Evolutionary conservation across 352 stramenopile species (phyloP), one percentile per base, ranked within the genome.

Genomic region (Phytophthora hybrid): DNA sequence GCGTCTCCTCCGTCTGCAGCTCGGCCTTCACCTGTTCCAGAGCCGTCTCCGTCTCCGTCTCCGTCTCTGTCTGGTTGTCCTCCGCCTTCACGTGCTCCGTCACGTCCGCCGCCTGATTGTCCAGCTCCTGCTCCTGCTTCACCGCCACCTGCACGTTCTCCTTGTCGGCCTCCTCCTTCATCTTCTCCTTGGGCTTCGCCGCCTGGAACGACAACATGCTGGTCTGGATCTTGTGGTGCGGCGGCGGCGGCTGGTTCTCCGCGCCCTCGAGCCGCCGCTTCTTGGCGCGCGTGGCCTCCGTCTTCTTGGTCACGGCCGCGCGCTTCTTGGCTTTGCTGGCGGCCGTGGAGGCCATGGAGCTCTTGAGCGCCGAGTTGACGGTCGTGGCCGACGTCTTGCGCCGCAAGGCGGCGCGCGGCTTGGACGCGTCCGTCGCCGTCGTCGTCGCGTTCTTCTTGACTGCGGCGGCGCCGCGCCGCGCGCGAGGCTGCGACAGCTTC

Each of bases 201-300:
- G 69, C 59, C 71, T 93, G 83, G 66, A 93, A 94, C 55, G 79
- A 88, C 55, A 94, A 66, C 71, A 94, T 77, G 65, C 84, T 91
- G 14, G 82, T 91, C 63, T 93, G 87, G n/a, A 88, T 72, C 60
- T 92, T 91, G 53, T 80, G 67, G 31, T 80, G 74, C n/a, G 62
- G 59, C 37, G 63, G 34, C 34, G 34, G 34, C 10, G 34, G 68
- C 60, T 76, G 59, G 37, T 74, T 80, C 69, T 90, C 79, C 7
- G 54, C 64, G 13, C 67, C 80, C 14, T 89, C 80, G 31, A 82
- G 69, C 55, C 83, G 85, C 41, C 82, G 77, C 32, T 82, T 83
- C 68, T 89, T 89, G 21, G 65, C 49, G 49, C 73, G 66, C 34
- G 51, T 63, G n/a, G 39, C n/a, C 31, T 85, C 77, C 23, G 62